Conservation (phyloP, 2,329 filamentous ascomycete species). For the Teratosphaeria nubilosa region DNA sequence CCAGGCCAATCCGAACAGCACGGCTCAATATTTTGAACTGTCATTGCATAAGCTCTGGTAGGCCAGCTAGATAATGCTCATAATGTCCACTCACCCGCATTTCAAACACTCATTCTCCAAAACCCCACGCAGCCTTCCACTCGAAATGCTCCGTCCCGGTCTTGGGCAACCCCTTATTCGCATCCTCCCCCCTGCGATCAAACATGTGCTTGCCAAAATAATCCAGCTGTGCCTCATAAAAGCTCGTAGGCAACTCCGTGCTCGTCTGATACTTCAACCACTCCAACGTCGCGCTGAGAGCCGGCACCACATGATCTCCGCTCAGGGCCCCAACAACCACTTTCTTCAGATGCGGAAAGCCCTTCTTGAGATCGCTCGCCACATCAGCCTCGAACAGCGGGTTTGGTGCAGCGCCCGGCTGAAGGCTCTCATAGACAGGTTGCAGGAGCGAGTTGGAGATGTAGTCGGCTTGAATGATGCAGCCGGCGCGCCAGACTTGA, state of each 20-base stretch:
- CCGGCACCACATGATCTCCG: slow-evolving; percentile 51
- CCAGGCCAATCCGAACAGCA: not conserved
- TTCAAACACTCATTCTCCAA: not conserved
- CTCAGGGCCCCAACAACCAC: slow-evolving; percentile 46
- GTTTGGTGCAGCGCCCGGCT: slow-evolving; percentile 32
- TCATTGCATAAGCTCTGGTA: not conserved
- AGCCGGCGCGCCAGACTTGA: slow-evolving; percentile 58
- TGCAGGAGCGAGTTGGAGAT: slow-evolving; percentile 49
- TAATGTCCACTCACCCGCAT: not conserved
- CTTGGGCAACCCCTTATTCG: slow-evolving; percentile 36
- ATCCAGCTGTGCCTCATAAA: slow-evolving; percentile 62
- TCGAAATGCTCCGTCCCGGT: slow-evolving; percentile 55
- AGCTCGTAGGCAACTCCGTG: slow-evolving; percentile 53
- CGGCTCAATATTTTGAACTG: not conserved
- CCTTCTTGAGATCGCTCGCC: slow-evolving; percentile 43
- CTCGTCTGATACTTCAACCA: slow-evolving; percentile 56
- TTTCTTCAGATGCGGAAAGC: slow-evolving; percentile 44
- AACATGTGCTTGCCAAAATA: slow-evolving; percentile 61
- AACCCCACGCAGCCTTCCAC: slow-evolving; percentile 40
- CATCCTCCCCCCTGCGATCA: slow-evolving; percentile 46
- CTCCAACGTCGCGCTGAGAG: slow-evolving; percentile 52
- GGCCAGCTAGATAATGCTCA: not conserved
- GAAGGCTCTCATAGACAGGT: slow-evolving; percentile 28
- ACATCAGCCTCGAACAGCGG: slow-evolving; percentile 39
- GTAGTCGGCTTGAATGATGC: slow-evolving; percentile 59